phyloP scores from a whole-genome alignment of 2,329 filamentous ascomycete genomes.

The Diaporthe citrichinensis region DNA sequence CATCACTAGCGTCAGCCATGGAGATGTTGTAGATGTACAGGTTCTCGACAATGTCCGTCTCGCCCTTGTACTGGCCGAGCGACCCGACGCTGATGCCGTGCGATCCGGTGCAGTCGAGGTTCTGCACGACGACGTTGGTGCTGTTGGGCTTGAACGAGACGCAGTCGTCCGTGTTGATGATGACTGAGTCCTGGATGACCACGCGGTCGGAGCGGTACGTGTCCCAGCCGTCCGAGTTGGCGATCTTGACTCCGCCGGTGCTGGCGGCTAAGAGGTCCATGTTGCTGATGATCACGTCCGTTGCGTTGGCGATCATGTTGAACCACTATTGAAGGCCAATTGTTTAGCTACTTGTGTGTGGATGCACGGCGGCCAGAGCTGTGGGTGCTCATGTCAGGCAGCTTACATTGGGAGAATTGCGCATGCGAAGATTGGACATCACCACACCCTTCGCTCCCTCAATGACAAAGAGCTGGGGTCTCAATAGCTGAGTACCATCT shows the following conservation, averaged over 20 bases:
- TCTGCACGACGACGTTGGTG: constrained; percentile 55
- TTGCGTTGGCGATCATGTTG: constrained; percentile 67
- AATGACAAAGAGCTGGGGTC: constrained; percentile 68
- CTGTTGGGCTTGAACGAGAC: constrained; percentile 59
- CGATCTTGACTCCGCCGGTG: constrained; percentile 60
- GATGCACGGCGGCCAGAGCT: not conserved
- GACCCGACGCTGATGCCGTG: constrained; percentile 64
- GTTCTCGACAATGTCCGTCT: constrained; percentile 58
- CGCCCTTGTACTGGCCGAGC: constrained; percentile 53
- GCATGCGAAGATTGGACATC: constrained; percentile 65
- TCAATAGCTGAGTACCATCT: constrained; percentile 47
- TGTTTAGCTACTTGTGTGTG: not conserved
- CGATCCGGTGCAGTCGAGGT: constrained; percentile 60
- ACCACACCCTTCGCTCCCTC: constrained; percentile 64
- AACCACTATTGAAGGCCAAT: constrained; percentile 56
- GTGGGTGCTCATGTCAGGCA: not conserved
- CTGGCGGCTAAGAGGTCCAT: constrained; percentile 59
- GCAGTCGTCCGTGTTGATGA: constrained; percentile 61
- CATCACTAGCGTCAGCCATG: constrained; percentile 56
- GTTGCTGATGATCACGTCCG: constrained; percentile 65
- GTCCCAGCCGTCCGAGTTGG: constrained; percentile 63
- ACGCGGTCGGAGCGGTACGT: constrained; percentile 53
- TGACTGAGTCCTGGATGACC: constrained; percentile 52
- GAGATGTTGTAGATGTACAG: constrained; percentile 55
- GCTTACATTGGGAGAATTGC: constrained; percentile 65